Evolutionary conservation across 768 basidiomycete genomes (phyloP).

Genomic region (Gelatoporia subvermispora): DNA sequence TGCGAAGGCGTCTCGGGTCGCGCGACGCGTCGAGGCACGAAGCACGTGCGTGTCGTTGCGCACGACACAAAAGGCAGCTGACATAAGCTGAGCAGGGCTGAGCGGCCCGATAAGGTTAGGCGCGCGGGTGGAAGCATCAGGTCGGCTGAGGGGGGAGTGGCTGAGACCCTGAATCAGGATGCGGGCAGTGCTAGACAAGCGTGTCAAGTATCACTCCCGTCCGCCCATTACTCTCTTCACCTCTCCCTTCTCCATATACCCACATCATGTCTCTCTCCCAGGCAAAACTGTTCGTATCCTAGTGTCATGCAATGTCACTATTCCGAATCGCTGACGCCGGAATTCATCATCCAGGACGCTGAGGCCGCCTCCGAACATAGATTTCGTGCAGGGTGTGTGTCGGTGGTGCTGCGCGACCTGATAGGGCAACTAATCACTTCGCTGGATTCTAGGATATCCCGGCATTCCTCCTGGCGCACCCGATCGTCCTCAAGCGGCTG

Average conservation of each 20-base stretch:
- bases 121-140: too few relatives aligned
- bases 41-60: too few relatives aligned
- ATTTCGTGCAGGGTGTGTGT: slow-evolving; percentile 73
- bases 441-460: slow-evolving; percentile 59
- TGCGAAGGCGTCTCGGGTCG: too few relatives aligned
- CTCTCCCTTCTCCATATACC: neutral
- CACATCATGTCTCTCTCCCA: slow-evolving; percentile 28
- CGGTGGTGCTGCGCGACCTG: neutral
- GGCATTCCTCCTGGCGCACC: slow-evolving; percentile 78
- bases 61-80: too few relatives aligned
- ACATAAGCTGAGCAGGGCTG: too few relatives aligned
- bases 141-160: too few relatives aligned
- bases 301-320: neutral
- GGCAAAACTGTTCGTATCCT: slow-evolving; percentile 38
- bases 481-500: slow-evolving; percentile 77
- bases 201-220: too few relatives aligned
- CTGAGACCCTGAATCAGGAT: too few relatives aligned
- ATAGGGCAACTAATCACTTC: slow-evolving; percentile 1
- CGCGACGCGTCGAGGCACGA: too few relatives aligned
- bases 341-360: slow-evolving; percentile 60
- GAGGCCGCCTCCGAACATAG: slow-evolving; percentile 84
- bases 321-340: neutral
- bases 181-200: too few relatives aligned
- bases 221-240: neutral
- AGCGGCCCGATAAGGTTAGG: too few relatives aligned